Base-by-base conservation (phyloP, 805 yeast species). In the Cyberlindnera maclurae region DNA sequence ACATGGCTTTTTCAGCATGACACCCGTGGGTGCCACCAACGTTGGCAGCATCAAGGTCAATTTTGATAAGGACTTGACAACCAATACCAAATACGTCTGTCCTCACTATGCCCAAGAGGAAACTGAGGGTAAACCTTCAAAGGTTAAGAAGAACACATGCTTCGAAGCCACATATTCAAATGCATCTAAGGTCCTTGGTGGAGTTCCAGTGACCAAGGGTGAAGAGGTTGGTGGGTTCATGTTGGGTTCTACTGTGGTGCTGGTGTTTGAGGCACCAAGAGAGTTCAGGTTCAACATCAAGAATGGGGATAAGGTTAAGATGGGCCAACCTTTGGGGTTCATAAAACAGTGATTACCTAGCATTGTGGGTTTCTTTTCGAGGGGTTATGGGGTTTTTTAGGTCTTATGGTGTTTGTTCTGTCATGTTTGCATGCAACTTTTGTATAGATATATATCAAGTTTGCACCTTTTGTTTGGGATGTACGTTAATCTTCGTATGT, bases 21-120 rank as follows among this genome's bases (percentile, higher is more conserved):
- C 96, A 1, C 97, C 99, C 0, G 98, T 93, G 11, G 99, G 99
- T 12, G 99, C 99, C 17, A 93, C 98, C 3, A 93, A 93, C 63
- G 99, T 93, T 24, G 99, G 99, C 5, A 82, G 95, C 52, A 93
- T 93, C 48, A 79, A 82, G 42, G 72, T 93, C 48, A 87, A 89
- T 57, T 93, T 93, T 54, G 99, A 93, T 62, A 81, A 82, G 63
- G 89, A 85, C 54, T 73, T 93, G 54, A 73, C 81, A 29, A 93
- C 99, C 12, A 93, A 93, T 59, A 79, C 77, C 26, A 70, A 72
- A 33, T 78, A 76, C 49, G 80, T 77, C 57, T 73, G 71, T 45
- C 46, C 55, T 1, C 55, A 50, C 34, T 51, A 46, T 40, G 36
- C 45, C 27, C 24, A 20, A 8, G 24, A 20, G 8, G 51, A 43